These are phyloP conservation scores for Aspergillus sergii DNA, from an alignment of 2,329 filamentous ascomycete genomes.

Conservation along the genomic window DNA sequence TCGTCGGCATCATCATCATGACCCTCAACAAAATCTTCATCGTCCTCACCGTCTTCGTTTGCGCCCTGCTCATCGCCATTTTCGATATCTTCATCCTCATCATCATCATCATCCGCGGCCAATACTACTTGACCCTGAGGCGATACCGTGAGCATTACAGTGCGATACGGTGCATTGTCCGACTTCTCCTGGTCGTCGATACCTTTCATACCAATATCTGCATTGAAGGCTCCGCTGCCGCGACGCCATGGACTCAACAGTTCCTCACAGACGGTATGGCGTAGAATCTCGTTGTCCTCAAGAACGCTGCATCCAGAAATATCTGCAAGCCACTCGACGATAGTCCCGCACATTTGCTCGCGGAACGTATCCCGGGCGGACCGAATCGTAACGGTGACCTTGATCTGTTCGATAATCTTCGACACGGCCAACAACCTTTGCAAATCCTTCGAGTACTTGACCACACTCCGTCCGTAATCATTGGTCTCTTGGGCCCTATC, in stretches of 20 bases:
- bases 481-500: constrained; percentile 85
- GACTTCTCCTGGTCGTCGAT: constrained; percentile 78
- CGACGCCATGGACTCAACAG: constrained; percentile 83
- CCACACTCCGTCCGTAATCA: constrained; percentile 80
- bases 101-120: constrained; percentile 53
- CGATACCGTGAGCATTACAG: constrained; percentile 45
- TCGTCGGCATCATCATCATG: constrained; percentile 50
- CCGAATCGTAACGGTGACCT: constrained; percentile 91
- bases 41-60: constrained; percentile 52
- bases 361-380: constrained; percentile 93
- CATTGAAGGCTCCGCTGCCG: constrained; percentile 81
- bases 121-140: constrained; percentile 44
- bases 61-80: constrained; percentile 42
- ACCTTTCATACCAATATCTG: constrained; percentile 73
- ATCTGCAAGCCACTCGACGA: constrained; percentile 94
- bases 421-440: constrained; percentile 75
- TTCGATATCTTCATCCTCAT: constrained; percentile 36
- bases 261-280: constrained; percentile 85
- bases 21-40: constrained; percentile 48
- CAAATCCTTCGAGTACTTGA: constrained; percentile 75
- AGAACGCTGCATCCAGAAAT: constrained; percentile 88
- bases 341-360: constrained; percentile 97
- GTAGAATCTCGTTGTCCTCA: constrained; percentile 74
- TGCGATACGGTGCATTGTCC: constrained; percentile 48
- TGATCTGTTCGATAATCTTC: constrained; percentile 88